Percentiles rank a stretch among this genome's conserved stretches.
These are phyloP conservation scores for Hyparrhenia diplandra DNA, from an alignment of 176 grass and related monocot genomes.

Conservation along the genomic window DNA sequence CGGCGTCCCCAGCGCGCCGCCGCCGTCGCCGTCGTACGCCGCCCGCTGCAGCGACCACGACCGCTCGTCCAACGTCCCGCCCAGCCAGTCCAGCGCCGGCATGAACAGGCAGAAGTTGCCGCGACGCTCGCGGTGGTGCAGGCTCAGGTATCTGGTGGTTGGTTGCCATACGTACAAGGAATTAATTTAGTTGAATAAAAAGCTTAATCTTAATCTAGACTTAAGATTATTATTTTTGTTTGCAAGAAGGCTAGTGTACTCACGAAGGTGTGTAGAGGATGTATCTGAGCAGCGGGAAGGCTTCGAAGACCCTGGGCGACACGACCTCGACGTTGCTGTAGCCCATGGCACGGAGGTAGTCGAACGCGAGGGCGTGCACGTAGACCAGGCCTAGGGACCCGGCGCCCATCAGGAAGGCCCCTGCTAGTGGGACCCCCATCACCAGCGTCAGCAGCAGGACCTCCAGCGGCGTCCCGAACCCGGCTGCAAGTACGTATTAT, in stretches of 20 bases:
- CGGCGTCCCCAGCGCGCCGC: constrained; percentile 30
- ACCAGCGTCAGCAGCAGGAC: constrained; percentile 44
- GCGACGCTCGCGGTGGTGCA: constrained; percentile 68
- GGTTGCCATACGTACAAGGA: too few species aligned
- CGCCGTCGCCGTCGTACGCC: not conserved
- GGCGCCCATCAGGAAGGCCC: constrained; percentile 54
- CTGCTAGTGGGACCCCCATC: constrained; percentile 54
- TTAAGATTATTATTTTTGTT: too few species aligned
- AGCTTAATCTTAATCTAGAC: too few species aligned
- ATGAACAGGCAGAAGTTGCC: constrained; percentile 94
- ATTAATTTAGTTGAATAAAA: too few species aligned
- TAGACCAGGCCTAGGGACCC: constrained; percentile 73
- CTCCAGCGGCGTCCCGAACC: constrained; percentile 74
- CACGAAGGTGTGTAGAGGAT: constrained; percentile 81
- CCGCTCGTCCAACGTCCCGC: constrained; percentile 44
- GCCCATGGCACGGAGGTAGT: constrained; percentile 74
- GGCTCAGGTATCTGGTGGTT: constrained; percentile 69
- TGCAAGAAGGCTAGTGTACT: not conserved
- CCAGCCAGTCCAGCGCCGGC: constrained; percentile 24
- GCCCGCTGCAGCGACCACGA: constrained; percentile 4
- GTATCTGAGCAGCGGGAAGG: constrained; percentile 57
- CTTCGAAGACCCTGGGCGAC: constrained; percentile 44
- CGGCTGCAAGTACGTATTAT: constrained; percentile 31
- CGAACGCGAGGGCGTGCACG: constrained; percentile 56
- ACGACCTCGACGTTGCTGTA: constrained; percentile 91